Evolutionary conservation across 305 asterid species (phyloP), one percentile per base, ranked within the genome.

Genomic region (Fraxinus nigra): DNA sequence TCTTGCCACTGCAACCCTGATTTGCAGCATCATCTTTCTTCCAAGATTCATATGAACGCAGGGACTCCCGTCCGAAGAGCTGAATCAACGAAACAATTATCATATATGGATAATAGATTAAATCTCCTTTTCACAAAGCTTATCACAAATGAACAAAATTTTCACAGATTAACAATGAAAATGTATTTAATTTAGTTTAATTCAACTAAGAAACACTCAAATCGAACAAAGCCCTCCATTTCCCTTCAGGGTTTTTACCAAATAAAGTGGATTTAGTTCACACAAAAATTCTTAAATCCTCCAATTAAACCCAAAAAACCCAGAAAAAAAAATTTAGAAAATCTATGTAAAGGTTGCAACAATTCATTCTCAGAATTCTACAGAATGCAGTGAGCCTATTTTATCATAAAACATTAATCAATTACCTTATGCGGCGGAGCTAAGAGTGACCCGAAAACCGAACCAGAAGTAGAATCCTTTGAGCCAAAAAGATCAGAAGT

Each of bases 401-500:
- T 33, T 3, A 48, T 43, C 16, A 43, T 11, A 10, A 10, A 43
- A 14, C n/a, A 59, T 28, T 26, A 73, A 18, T 35, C 20, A 59
- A n/a, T 8, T 84, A 91, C 97, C 97, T 89, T 89, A 5, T 88
- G 33, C 32, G 97, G 86, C 59, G 94, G 97, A 5, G 93, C 81
- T 37, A 93, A 91, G 78, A 95, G 90, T 3, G 97, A 86, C 20
- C 87, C 87, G 35, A 93, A 91, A 82, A 92, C 59, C 2, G 97
- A 84, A 72, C 90, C 82, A 51, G 75, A 70, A 38, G 85, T 33
- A 26, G 90, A 78, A 51, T 91, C 92, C 81, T 92, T 92, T 0
- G 94, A 90, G 83, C 98, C 98, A 40, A 95, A 95, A 84, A 95
- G 97, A 82, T 95, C 98, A 91, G 98, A 77, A 83, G 97, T 88